Percentiles rank a stretch among this genome's conserved stretches.
phyloP scores from a whole-genome alignment of 2,329 filamentous ascomycete species.

The Colletotrichum sp. region DNA sequence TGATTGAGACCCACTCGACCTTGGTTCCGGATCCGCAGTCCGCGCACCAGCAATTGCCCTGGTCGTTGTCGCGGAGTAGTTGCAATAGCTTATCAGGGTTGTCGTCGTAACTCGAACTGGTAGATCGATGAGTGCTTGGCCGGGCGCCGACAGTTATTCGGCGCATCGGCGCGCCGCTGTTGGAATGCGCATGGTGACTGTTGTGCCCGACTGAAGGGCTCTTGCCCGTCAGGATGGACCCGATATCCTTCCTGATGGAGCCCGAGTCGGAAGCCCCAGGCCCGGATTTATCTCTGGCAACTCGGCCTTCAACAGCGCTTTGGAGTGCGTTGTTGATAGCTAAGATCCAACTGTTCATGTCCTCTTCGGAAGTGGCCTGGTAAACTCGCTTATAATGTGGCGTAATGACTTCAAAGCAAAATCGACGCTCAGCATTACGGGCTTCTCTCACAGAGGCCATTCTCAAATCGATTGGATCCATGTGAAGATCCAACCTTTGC shows the following conservation, averaged over 20 bases:
- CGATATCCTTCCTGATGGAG: slow-evolving; percentile 82
- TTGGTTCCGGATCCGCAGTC: slow-evolving; percentile 92
- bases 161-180: slow-evolving; percentile 69
- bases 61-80: slow-evolving; percentile 85
- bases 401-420: slow-evolving; percentile 98
- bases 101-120: slow-evolving; percentile 78
- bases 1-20: slow-evolving; percentile 99
- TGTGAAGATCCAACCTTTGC: slow-evolving; percentile 93
- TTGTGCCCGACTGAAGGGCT: slow-evolving; percentile 71
- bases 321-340: slow-evolving; percentile 98
- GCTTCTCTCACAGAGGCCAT: slow-evolving; percentile 98
- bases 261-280: slow-evolving; percentile 48
- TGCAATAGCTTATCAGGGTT: slow-evolving; percentile 86
- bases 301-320: slow-evolving; percentile 87
- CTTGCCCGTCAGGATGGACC: slow-evolving; percentile 91
- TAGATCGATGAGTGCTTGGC: slow-evolving; percentile 72
- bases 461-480: slow-evolving; percentile 95
- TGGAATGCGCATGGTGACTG: slow-evolving; percentile 51
- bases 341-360: slow-evolving; percentile 96
- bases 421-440: slow-evolving; percentile 89
- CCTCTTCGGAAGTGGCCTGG: slow-evolving; percentile 96
- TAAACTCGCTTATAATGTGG: slow-evolving; percentile 96
- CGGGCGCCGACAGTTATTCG: slow-evolving; percentile 92
- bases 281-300: slow-evolving; percentile 58
- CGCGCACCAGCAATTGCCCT: slow-evolving; percentile 92